Percentiles rank a stretch among this genome's conserved stretches.
These are phyloP conservation scores for Amanita rubescens DNA, from an alignment of 768 basidiomycete genomes.

Conservation along the genomic window DNA sequence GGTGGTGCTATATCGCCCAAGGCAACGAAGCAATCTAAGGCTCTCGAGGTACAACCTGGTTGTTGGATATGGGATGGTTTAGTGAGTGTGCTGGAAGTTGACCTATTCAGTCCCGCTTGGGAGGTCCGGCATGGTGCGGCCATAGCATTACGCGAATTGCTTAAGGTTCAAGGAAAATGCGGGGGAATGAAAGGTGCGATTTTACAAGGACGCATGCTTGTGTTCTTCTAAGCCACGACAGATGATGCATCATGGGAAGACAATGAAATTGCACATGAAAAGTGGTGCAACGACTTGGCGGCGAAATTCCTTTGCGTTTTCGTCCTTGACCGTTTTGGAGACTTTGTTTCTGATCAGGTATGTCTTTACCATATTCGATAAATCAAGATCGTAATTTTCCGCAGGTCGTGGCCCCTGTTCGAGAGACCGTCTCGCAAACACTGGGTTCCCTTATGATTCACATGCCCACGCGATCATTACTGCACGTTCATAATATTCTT, in stretches of 20 bases:
- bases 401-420: constrained; percentile 87
- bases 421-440: constrained; percentile 93
- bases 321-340: constrained; percentile 95
- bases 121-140: constrained; percentile 93
- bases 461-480: constrained; percentile 76
- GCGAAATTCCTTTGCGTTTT: constrained; percentile 84
- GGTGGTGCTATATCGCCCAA: constrained; percentile 82
- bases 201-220: constrained; percentile 1
- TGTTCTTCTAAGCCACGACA: constrained; percentile 17
- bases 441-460: constrained; percentile 83
- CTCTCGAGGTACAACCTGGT: constrained; percentile 67
- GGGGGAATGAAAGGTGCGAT: constrained; percentile 73
- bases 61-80: constrained; percentile 86
- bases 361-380: background rate
- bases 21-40: constrained; percentile 67
- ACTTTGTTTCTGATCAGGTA: constrained; percentile 90
- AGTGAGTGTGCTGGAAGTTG: constrained; percentile 70
- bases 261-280: constrained; percentile 65
- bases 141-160: constrained; percentile 80
- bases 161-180: constrained; percentile 75
- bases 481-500: constrained; percentile 76
- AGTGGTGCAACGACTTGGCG: constrained; percentile 86
- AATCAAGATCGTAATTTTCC: background rate
- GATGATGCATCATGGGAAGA: constrained; percentile 45
- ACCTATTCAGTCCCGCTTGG: constrained; percentile 83